Percentiles rank a stretch among this genome's conserved stretches.
These are phyloP conservation scores for Ogataea paraovalis DNA, from an alignment of 805 yeast genomes.

Conservation along the genomic window DNA sequence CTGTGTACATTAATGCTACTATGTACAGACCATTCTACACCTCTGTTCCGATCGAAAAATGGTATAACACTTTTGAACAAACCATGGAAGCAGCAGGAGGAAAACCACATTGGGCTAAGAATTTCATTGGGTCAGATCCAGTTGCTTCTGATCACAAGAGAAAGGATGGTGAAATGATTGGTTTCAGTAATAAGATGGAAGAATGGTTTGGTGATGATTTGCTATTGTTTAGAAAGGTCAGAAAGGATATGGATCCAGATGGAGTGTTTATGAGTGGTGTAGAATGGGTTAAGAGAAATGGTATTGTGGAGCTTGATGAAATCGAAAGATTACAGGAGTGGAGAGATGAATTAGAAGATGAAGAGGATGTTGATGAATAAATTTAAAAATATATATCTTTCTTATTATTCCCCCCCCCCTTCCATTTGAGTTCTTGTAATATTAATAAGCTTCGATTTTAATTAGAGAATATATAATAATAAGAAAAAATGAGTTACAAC, in stretches of 20 bases:
- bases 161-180: constrained; percentile 73
- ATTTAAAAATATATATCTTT: background rate
- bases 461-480: too few species aligned
- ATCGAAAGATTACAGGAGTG: constrained; percentile 14
- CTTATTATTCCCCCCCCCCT: too few species aligned
- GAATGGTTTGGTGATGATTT: constrained; percentile 81
- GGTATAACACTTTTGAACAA: constrained; percentile 83
- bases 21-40: constrained; percentile 91
- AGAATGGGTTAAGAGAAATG: constrained; percentile 81
- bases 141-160: constrained; percentile 30
- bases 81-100: constrained; percentile 78
- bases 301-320: constrained; percentile 42
- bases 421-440: background rate
- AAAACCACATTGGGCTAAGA: constrained; percentile 98
- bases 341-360: constrained; percentile 5
- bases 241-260: constrained; percentile 72
- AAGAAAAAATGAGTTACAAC: too few species aligned
- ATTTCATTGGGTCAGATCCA: constrained; percentile 62
- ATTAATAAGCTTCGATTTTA: background rate
- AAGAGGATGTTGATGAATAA: constrained; percentile 6
- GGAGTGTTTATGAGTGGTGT: constrained; percentile 75
- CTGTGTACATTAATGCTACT: constrained; percentile 87
- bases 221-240: constrained; percentile 52
- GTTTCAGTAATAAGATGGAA: constrained; percentile 62
- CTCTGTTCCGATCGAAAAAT: constrained; percentile 66